Base-by-base conservation (phyloP, 768 basidiomycete genomes). In the Boletus tylopilopsis region DNA sequence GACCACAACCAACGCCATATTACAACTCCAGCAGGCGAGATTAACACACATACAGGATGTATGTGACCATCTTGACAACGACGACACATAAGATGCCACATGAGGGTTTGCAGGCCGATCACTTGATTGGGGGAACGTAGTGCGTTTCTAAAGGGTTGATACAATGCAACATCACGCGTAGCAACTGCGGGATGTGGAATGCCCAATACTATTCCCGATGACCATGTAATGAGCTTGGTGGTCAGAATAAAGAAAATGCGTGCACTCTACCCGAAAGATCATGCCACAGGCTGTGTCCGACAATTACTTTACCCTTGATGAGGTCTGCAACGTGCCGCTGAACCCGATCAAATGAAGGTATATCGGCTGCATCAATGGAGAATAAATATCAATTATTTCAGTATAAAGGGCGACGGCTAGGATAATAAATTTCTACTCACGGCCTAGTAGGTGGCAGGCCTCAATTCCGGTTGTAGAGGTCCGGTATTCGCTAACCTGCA, bases 51-150 rank as follows among this genome's bases (percentile, higher is more conserved):
- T 61, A 92, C 90, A 10, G 87, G 84, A 64, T 89, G 79, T 56
- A 81, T 75, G 47, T 81, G 76, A 25, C 80, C 81, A 61, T 87
- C 85, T 61, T 86, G 84, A 61, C 85, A 86, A 25, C 84, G 79
- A 58, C 89, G 77, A 48, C 80, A 77, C 87, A 92, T 87, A 30
- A 92, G 76, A 58, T 84, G 84, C 86, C 87, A 90, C 64, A 83
- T 80, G 15, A 92, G 73, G 5, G 90, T 92, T 60, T 82, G 84
- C 30, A 92, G 73, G 23, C 90, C 88, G 52, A 89, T 70, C 42
- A 81, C 66, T 56, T 86, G 83, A 60, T 84, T 81, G 6, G 81
- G 80, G 23, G 77, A 76, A 22, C 80, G 78, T 45, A 91, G 68
- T 2, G 85, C 79, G 48, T 81, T 85, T 60, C 86, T 78, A 61